phyloP scores from a whole-genome alignment of 495 filamentous ascomycete species.

The Penicillium atrosanguineum region DNA sequence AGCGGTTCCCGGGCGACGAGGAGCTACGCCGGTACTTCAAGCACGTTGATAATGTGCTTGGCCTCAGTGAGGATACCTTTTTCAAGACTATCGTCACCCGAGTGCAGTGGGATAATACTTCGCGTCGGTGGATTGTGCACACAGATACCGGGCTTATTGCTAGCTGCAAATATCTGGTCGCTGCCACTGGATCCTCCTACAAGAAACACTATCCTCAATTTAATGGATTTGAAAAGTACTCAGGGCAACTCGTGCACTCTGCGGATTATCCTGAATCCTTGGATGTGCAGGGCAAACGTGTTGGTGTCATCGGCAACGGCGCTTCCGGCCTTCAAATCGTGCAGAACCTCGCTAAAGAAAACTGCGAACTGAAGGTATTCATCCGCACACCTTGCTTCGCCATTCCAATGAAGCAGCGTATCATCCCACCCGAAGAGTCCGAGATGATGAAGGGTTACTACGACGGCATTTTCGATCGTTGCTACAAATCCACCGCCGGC shows the following conservation, averaged over 20 bases:
- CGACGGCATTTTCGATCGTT: conserved; percentile 31
- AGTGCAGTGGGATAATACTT: conserved; percentile 39
- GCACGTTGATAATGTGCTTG: conserved; percentile 51
- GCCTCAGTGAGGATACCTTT: conserved; percentile 48
- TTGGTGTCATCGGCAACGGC: conserved; percentile 28
- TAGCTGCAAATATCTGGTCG: conserved; percentile 28
- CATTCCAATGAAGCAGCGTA: conserved; percentile 44
- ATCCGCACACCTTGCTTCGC: conserved; percentile 47
- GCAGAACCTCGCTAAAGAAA: conserved; percentile 31
- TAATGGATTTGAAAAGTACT: conserved; percentile 12
- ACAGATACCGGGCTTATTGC: conserved; percentile 13
- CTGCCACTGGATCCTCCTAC: conserved; percentile 19
- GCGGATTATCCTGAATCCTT: conserved; percentile 19
- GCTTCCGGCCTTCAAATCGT: conserved; percentile 27
- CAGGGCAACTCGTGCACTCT: conserved; percentile 16
- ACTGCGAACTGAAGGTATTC: conserved; percentile 38
- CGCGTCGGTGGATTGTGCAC: conserved; percentile 27
- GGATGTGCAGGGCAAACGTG: conserved; percentile 18
- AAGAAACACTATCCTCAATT: conserved; percentile 22
- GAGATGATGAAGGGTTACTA: conserved; percentile 46
- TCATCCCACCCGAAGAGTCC: conserved; percentile 36
- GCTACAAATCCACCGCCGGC: conserved; percentile 38
- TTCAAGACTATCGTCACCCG: conserved; percentile 50
- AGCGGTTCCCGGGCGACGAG: conserved; percentile 46
- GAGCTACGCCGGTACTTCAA: conserved; percentile 54